Conservation (phyloP, 768 basidiomycete species). For the Rhizopogon rudus region DNA sequence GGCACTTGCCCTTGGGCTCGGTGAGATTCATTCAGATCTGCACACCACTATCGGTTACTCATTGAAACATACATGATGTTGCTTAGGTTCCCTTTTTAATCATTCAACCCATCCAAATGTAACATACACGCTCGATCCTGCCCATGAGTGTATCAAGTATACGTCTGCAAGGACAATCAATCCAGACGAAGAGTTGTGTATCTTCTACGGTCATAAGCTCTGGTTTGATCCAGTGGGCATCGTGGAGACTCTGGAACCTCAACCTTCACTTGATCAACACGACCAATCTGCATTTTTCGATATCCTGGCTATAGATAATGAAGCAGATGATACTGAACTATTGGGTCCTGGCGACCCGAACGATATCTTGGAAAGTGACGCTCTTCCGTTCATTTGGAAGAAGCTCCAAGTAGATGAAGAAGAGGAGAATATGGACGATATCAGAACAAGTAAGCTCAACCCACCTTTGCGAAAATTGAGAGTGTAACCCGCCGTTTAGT, state of each 20-base stretch:
- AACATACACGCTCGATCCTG: slow-evolving; percentile 50
- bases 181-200: slow-evolving; percentile 70
- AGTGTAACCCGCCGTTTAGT: slow-evolving; percentile 33
- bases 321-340: background rate
- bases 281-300: background rate
- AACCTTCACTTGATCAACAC: background rate
- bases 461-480: background rate
- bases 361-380: slow-evolving; percentile 48
- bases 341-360: slow-evolving; percentile 31
- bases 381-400: slow-evolving; percentile 62
- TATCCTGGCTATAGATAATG: background rate
- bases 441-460: slow-evolving; percentile 32
- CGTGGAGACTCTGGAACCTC: background rate
- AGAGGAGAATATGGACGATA: slow-evolving; percentile 55
- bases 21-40: slow-evolving; percentile 31
- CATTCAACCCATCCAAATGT: slow-evolving; percentile 70
- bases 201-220: slow-evolving; percentile 67
- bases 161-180: slow-evolving; percentile 48
- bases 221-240: slow-evolving; percentile 52
- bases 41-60: background rate
- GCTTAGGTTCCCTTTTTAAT: slow-evolving; percentile 76
- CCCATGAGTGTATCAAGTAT: slow-evolving; percentile 58
- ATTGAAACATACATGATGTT: background rate
- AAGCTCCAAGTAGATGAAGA: slow-evolving; percentile 51
- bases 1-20: slow-evolving; percentile 77